Evolutionary conservation across 2,329 filamentous ascomycete genomes (phyloP).

Genomic region (Aureobasidium leucospermi): DNA sequence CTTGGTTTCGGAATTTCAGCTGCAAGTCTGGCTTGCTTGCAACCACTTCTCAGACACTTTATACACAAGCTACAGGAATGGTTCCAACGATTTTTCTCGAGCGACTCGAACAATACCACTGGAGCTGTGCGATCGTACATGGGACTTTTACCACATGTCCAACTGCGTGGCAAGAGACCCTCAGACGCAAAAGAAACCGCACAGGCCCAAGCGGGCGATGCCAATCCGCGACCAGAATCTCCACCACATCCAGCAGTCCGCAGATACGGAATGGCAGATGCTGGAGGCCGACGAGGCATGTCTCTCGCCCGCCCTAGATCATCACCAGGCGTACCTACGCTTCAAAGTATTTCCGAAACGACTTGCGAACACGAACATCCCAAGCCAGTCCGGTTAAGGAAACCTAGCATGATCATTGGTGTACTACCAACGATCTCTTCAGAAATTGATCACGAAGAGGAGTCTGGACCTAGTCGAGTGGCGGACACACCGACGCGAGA

Average conservation of each 20-base stretch:
- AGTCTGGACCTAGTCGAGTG: not conserved
- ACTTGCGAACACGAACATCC: not conserved
- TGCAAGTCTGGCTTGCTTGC: constrained; percentile 26
- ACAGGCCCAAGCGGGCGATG: not conserved
- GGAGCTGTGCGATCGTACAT: not conserved
- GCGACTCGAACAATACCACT: not conserved
- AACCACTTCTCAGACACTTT: constrained; percentile 24
- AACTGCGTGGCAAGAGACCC: not conserved
- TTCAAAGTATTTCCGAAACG: not conserved
- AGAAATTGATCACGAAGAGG: not conserved
- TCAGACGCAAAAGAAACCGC: not conserved
- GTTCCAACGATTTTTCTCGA: not conserved
- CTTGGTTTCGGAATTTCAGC: constrained; percentile 29
- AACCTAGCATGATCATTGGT: not conserved
- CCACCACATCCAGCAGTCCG: not conserved
- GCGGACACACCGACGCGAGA: not conserved
- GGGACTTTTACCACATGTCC: not conserved
- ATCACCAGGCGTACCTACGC: not conserved
- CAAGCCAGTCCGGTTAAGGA: not conserved
- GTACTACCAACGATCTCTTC: not conserved
- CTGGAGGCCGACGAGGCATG: not conserved
- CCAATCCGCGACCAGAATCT: not conserved
- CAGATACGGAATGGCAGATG: not conserved
- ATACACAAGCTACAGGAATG: not conserved
- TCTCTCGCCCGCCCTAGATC: not conserved